phyloP scores from a whole-genome alignment of 1,139 yeast species.

The Pichia sp. region DNA sequence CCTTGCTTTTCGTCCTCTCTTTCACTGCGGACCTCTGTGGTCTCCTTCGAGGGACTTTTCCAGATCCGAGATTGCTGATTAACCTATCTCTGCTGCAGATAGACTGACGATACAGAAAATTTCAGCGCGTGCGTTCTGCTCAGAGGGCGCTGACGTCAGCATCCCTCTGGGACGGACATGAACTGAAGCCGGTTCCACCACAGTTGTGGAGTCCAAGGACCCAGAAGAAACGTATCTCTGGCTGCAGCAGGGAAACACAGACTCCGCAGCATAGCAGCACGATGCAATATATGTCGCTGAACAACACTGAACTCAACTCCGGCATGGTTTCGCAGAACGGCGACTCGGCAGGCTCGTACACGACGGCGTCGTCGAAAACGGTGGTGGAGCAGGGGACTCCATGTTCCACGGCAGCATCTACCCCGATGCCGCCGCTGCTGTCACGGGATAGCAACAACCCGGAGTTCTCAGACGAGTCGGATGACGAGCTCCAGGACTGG shows the following conservation, averaged over 20 bases:
- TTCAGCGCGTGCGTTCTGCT: background rate
- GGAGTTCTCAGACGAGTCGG: slow-evolving; percentile 35
- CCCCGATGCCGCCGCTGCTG: slow-evolving; percentile 2
- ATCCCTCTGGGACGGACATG: background rate
- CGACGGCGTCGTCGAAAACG: background rate
- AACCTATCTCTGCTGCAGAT: no score
- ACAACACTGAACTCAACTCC: background rate
- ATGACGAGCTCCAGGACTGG: slow-evolving; percentile 75
- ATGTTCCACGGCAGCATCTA: slow-evolving; percentile 4
- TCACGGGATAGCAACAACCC: slow-evolving; percentile 8
- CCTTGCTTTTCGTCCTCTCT: background rate
- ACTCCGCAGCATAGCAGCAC: background rate
- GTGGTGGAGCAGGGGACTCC: slow-evolving; percentile 1
- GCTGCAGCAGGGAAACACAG: background rate
- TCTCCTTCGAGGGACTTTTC: background rate
- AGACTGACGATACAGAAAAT: background rate
- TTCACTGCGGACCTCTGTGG: background rate
- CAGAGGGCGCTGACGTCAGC: background rate
- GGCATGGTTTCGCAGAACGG: background rate
- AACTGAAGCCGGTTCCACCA: background rate
- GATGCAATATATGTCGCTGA: background rate
- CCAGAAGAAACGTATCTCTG: background rate
- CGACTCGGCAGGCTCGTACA: background rate
- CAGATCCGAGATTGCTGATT: no score
- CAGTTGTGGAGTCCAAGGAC: background rate